Conservation (phyloP, 192 early-diverging fungal genomes). For the Podila epigama region DNA sequence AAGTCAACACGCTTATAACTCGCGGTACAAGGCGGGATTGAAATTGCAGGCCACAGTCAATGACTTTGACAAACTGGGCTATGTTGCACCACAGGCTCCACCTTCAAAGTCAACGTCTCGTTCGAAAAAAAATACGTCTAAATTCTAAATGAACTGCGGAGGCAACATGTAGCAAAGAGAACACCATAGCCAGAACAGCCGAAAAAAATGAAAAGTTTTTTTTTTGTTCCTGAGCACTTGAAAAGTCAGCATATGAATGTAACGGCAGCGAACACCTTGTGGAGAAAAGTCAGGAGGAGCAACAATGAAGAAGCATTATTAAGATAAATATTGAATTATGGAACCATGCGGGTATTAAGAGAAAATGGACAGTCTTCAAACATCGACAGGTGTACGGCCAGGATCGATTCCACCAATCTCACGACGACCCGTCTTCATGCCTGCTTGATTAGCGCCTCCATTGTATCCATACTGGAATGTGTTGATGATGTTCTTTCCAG, state of each 20-base stretch:
- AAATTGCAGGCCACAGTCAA: conserved; percentile 14
- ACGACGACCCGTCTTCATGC: conserved; percentile 20
- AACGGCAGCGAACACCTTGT: too few relatives aligned
- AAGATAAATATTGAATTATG: neutral
- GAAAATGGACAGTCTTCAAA: neutral
- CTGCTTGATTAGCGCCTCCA: conserved; percentile 46
- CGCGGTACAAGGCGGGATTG: neutral
- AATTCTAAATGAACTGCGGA: neutral
- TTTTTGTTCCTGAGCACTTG: neutral
- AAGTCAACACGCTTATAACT: conserved; percentile 10
- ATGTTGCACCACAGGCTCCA: neutral
- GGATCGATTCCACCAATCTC: conserved; percentile 46
- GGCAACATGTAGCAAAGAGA: neutral
- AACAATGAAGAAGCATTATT: neutral
- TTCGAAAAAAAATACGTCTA: conserved; percentile 2
- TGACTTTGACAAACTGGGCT: conserved; percentile 33
- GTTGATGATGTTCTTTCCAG: conserved; percentile 64
- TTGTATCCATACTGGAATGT: conserved; percentile 56
- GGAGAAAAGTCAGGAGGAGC: too few relatives aligned
- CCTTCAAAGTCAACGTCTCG: neutral
- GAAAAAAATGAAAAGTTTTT: neutral
- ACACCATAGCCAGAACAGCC: neutral
- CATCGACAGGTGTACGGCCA: conserved; percentile 25
- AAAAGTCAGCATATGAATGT: too few relatives aligned
- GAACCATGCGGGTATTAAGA: neutral